phyloP scores from a whole-genome alignment of 495 filamentous ascomycete species.

The Aspergillus taichungensis region DNA sequence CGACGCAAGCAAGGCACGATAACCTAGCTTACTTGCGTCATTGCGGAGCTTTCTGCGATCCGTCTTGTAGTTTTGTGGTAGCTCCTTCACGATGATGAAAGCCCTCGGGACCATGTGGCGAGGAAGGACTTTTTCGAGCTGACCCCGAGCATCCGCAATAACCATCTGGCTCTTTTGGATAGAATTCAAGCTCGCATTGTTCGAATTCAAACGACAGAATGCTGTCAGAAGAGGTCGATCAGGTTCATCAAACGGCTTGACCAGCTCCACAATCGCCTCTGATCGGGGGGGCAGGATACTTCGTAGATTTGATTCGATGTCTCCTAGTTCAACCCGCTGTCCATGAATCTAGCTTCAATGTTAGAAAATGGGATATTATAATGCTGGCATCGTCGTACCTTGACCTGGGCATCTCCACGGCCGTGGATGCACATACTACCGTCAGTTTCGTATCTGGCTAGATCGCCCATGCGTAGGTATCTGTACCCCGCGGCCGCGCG shows the following conservation, averaged over 20 bases:
- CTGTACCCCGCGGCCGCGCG: conserved; percentile 14
- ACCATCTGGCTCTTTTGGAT: conserved; percentile 10
- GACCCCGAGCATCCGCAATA: not conserved
- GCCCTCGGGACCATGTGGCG: conserved; percentile 21
- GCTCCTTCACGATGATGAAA: conserved; percentile 10
- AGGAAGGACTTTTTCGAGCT: conserved; percentile 7
- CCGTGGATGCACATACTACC: conserved; percentile 13
- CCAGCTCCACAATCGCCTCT: conserved; percentile 3
- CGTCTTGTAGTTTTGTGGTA: conserved; percentile 20
- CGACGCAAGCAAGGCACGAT: no score
- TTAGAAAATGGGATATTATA: no score
- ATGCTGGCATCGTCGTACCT: no score
- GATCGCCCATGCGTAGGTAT: conserved; percentile 19
- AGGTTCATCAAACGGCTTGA: conserved; percentile 2
- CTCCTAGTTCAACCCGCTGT: conserved; percentile 36
- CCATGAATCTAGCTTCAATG: no score
- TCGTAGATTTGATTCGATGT: conserved; percentile 19
- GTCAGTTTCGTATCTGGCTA: conserved; percentile 8
- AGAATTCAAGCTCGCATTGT: conserved; percentile 6
- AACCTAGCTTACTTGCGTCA: no score
- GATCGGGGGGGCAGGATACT: not conserved
- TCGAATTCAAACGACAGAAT: conserved; percentile 6
- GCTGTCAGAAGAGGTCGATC: conserved; percentile 7
- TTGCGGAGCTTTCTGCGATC: conserved; percentile 13
- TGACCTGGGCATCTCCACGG: conserved; percentile 27